Evolutionary conservation across 2,329 filamentous ascomycete genomes (phyloP), one percentile per base, ranked within the genome.

Genomic region (Paecilomyces formosus): DNA sequence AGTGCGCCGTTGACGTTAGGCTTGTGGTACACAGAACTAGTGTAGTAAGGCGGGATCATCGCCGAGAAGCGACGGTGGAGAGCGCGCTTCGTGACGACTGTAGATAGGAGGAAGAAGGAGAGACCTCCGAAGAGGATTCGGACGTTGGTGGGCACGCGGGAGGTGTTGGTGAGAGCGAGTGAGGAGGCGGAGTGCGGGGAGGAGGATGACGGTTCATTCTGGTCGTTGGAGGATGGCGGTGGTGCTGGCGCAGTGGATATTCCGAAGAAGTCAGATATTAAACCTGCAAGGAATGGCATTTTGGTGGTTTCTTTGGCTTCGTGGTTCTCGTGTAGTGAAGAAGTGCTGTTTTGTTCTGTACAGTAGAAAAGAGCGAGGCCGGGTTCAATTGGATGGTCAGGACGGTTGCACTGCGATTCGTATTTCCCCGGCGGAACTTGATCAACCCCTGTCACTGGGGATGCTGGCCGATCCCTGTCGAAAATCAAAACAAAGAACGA

Each of bases 71-170:
- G 87, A 52, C 86, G 83, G 50, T 78, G 71, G 35, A 95, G 79
- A 8, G 90, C 82, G 55, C 92, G 85, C 30, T 88, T 82, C 1
- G 90, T 89, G 30, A 96, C 78, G 57, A 87, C 70, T 1, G 88
- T 79, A 1, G 91, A 90, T 62, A 92, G 80, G 22, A 84, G 78
- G 63, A 95, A 83, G 75, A 96, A 95, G 57, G 84, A 80, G 11
- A 89, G 82, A 50, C 93, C 93, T 61, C 87, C 85, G 65, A 87
- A 79, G 73, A 94, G 88, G 60, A 96, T 73, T 61, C 75, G 76
- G 51, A 69, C 63, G 64, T 71, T 66, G 59, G 66, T 67, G 33
- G 55, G 68, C 24, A 72, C 67, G 57, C 60, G 63, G 45, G 67
- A 60, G 57, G n/a, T 21, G 39, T 45, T 45, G 39, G 4, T 21